phyloP scores from a whole-genome alignment of 805 yeast species.

The Cyberlindnera nakhonratchasimensis region DNA sequence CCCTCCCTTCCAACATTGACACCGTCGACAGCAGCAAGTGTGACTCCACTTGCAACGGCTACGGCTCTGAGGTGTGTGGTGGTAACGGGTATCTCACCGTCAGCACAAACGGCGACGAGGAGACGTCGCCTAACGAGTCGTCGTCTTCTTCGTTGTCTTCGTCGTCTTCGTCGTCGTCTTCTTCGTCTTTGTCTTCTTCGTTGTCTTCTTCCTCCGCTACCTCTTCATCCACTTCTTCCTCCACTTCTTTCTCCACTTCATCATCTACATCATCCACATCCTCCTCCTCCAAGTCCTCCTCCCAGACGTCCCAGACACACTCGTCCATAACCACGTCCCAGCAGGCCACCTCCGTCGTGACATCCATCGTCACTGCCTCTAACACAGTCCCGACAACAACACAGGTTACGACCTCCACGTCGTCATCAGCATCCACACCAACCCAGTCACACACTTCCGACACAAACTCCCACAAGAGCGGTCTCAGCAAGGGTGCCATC shows the following conservation, averaged over 20 bases:
- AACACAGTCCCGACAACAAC: conserved; percentile 15
- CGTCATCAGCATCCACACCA: conserved; percentile 14
- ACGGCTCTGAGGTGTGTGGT: conserved; percentile 60
- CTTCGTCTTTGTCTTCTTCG: conserved; percentile 3
- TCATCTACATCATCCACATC: background rate
- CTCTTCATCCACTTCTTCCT: conserved; percentile 14
- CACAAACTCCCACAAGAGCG: too few species aligned
- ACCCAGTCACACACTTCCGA: conserved; percentile 11
- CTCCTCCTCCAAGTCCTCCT: conserved; percentile 11
- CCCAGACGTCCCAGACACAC: conserved; percentile 2
- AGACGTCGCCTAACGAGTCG: conserved; percentile 19
- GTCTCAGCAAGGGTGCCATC: conserved; percentile 44
- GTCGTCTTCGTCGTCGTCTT: conserved; percentile 7
- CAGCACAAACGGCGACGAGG: conserved; percentile 33
- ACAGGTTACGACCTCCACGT: conserved; percentile 10
- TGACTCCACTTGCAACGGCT: conserved; percentile 54
- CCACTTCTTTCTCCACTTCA: conserved; percentile 13
- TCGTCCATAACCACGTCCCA: background rate
- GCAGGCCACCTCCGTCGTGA: conserved; percentile 12
- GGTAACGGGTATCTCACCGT: conserved; percentile 48
- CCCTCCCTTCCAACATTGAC: conserved; percentile 33
- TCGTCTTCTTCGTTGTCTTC: conserved; percentile 13
- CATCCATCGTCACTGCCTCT: conserved; percentile 24
- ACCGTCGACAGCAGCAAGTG: conserved; percentile 37
- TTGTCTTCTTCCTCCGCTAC: conserved; percentile 13